Percentiles rank a stretch among this genome's conserved stretches.
These are phyloP conservation scores for Podila epicladia DNA, from an alignment of 192 early-diverging fungal genomes.

Conservation along the genomic window DNA sequence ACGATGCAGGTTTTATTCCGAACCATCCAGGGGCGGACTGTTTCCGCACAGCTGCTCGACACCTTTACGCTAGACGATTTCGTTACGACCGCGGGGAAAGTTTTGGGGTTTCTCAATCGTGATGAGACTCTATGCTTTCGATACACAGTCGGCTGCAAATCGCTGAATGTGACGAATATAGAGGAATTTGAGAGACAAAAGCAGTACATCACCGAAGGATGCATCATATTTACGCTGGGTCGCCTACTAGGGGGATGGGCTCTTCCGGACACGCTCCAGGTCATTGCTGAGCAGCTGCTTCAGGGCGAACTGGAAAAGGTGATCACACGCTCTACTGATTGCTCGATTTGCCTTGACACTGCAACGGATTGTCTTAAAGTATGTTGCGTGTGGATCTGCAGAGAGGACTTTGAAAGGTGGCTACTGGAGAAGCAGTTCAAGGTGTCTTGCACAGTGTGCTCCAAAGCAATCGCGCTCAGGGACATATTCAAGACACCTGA, in stretches of 20 bases:
- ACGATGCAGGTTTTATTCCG: conserved; percentile 27
- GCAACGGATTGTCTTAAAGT: conserved; percentile 7
- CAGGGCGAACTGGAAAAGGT: conserved; percentile 11
- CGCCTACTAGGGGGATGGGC: conserved; percentile 21
- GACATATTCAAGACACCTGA: conserved; percentile 37
- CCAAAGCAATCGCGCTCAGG: conserved; percentile 11
- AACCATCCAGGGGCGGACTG: not conserved
- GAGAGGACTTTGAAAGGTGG: conserved; percentile 23
- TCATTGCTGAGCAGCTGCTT: conserved; percentile 24
- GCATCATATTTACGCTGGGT: conserved; percentile 30
- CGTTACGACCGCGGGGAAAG: not conserved
- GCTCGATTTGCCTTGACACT: conserved; percentile 27
- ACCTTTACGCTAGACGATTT: conserved; percentile 16
- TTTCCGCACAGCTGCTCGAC: not conserved
- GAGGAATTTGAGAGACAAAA: conserved; percentile 6
- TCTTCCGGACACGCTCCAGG: conserved; percentile 16
- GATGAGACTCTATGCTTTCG: conserved; percentile 13
- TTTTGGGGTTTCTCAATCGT: conserved; percentile 1
- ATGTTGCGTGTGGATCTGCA: conserved; percentile 29
- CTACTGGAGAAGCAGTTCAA: conserved; percentile 25
- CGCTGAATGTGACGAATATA: conserved; percentile 9
- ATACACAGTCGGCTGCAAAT: conserved; percentile 14
- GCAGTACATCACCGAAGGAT: conserved; percentile 6
- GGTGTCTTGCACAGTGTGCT: conserved; percentile 27
- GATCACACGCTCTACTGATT: conserved; percentile 2